phyloP scores from a whole-genome alignment of 495 filamentous ascomycete genomes.

The Podospora didyma region DNA sequence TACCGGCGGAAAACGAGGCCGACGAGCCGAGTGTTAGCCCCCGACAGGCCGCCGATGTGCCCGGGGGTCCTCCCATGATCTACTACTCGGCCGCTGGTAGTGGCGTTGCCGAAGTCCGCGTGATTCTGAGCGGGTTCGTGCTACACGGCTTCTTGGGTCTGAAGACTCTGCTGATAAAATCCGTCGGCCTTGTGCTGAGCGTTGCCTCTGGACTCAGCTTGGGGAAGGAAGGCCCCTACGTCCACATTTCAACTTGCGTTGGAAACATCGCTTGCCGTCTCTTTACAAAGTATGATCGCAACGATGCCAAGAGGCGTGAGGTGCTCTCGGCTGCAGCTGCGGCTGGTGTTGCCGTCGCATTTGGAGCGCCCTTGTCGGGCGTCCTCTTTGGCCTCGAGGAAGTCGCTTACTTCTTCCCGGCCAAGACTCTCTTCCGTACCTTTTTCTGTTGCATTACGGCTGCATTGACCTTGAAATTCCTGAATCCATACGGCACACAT shows the following conservation, averaged over 20 bases:
- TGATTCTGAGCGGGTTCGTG: slow-evolving; percentile 96
- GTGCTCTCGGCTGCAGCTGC: slow-evolving; percentile 89
- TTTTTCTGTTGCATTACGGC: slow-evolving; percentile 98
- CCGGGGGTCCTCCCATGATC: slow-evolving; percentile 63
- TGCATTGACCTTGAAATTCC: slow-evolving; percentile 83
- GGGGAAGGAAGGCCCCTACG: slow-evolving; percentile 96
- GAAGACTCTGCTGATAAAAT: slow-evolving; percentile 85
- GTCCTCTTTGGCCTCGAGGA: slow-evolving; percentile 94
- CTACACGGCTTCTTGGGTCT: slow-evolving; percentile 92
- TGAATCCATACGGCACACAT: slow-evolving; percentile 92
- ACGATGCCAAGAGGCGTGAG: slow-evolving; percentile 85
- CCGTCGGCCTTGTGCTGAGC: slow-evolving; percentile 75
- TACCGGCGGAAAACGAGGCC: slow-evolving; percentile 31
- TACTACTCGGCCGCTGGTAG: slow-evolving; percentile 96
- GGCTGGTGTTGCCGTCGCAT: slow-evolving; percentile 90
- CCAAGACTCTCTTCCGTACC: slow-evolving; percentile 96
- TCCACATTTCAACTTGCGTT: slow-evolving; percentile 93
- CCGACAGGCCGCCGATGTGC: slow-evolving; percentile 17
- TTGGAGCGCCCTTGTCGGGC: slow-evolving; percentile 88
- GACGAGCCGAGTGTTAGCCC: slow-evolving; percentile 37
- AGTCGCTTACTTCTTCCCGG: slow-evolving; percentile 94
- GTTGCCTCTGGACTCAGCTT: slow-evolving; percentile 90
- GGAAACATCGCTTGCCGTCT: slow-evolving; percentile 93
- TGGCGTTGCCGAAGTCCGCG: slow-evolving; percentile 95
- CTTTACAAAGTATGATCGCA: slow-evolving; percentile 88